A percentile compares a stretch with the other conserved stretches of the same genome.
Evolutionary conservation across 2,329 filamentous ascomycete genomes (phyloP).

Genomic region (Scytalidium lignicola): DNA sequence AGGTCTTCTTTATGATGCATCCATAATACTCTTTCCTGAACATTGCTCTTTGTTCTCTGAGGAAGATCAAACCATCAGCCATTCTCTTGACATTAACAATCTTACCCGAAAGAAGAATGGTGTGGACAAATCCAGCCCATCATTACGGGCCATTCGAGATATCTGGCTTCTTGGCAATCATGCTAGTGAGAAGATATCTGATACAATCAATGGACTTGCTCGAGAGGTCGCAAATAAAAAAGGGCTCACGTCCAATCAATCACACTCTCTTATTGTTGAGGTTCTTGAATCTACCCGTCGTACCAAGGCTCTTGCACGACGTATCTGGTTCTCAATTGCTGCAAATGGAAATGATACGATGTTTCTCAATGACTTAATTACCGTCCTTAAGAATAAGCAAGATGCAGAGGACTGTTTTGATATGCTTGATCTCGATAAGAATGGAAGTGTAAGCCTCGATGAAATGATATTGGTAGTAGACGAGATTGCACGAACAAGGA

Average conservation of each 20-base stretch:
- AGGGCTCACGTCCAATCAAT: constrained; percentile 85
- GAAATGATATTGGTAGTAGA: constrained; percentile 85
- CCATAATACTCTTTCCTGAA: no score
- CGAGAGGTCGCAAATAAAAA: constrained; percentile 83
- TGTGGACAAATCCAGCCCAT: no score
- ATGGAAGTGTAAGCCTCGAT: constrained; percentile 86
- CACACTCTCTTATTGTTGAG: constrained; percentile 80
- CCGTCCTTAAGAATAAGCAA: constrained; percentile 69
- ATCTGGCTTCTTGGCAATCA: no score
- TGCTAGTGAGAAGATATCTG: no score
- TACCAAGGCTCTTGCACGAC: constrained; percentile 76
- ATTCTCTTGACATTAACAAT: no score
- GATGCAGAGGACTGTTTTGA: constrained; percentile 81
- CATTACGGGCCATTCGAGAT: no score
- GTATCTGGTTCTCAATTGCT: constrained; percentile 95
- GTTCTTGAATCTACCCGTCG: constrained; percentile 76
- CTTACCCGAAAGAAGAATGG: no score
- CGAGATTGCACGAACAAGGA: constrained; percentile 75
- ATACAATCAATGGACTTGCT: no score
- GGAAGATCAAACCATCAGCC: no score
- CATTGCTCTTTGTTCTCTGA: no score
- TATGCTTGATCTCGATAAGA: constrained; percentile 74
- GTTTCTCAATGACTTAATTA: constrained; percentile 70
- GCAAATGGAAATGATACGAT: constrained; percentile 77
- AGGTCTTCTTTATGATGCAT: no score